phyloP scores from a whole-genome alignment of 306 rosid species.

The Inga oerstediana region DNA sequence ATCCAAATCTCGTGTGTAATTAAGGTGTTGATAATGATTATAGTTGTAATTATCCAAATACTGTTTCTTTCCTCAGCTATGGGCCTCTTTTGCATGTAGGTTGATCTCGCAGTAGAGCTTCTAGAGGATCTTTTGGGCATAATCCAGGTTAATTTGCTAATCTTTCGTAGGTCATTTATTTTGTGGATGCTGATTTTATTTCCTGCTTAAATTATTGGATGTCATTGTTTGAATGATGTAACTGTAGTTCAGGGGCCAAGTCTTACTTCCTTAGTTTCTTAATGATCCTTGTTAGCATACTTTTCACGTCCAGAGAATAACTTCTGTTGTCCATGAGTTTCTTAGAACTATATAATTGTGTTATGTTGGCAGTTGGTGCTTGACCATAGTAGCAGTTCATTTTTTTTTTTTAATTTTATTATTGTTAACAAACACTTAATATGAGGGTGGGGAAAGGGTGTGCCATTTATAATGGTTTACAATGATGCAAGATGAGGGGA shows the following conservation, averaged over 20 bases:
- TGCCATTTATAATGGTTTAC: neutral
- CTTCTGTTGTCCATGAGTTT: neutral
- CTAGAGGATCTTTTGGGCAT: slow-evolving; percentile 90
- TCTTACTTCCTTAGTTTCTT: neutral
- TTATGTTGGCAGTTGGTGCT: neutral
- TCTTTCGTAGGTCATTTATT: slow-evolving; percentile 1
- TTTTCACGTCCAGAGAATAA: neutral
- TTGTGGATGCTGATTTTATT: slow-evolving; percentile 4
- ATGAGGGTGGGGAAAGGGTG: neutral
- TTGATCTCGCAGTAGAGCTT: slow-evolving; percentile 90
- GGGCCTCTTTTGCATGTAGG: slow-evolving; percentile 50
- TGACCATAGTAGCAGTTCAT: neutral
- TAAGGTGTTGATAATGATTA: slow-evolving; percentile 1
- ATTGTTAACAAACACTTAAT: neutral
- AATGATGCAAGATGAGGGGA: neutral
- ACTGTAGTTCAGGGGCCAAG: neutral
- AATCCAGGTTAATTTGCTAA: slow-evolving; percentile 61
- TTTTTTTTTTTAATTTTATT: neutral
- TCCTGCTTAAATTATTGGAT: slow-evolving; percentile 24
- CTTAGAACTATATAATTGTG: neutral
- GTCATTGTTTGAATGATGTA: slow-evolving; percentile 3
- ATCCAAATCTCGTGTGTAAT: slow-evolving; percentile 7
- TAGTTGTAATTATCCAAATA: slow-evolving; percentile 17
- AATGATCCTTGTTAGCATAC: neutral
- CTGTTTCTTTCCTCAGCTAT: slow-evolving; percentile 33